These are phyloP conservation scores for Ophiocordyceps australis DNA, from an alignment of 2,329 filamentous ascomycete genomes.

Conservation along the genomic window DNA sequence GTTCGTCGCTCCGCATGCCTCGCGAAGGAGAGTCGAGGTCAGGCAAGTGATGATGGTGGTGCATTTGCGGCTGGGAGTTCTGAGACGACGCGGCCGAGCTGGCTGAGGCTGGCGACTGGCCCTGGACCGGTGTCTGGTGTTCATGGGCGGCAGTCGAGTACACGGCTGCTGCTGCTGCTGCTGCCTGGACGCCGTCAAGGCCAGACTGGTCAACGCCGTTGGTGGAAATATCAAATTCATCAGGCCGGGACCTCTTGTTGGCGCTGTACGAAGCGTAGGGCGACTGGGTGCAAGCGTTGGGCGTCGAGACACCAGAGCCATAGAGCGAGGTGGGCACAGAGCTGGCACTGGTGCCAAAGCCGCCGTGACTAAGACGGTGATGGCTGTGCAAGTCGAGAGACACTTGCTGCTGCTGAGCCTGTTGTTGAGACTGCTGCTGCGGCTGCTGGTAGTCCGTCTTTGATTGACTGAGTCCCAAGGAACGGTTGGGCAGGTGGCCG, in stretches of 20 bases:
- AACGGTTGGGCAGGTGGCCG: slow-evolving; percentile 11
- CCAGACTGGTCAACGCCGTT: slow-evolving; percentile 34
- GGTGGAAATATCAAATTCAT: slow-evolving; percentile 39
- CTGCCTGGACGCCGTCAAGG: slow-evolving; percentile 34
- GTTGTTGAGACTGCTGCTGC: slow-evolving; percentile 37
- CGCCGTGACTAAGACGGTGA: slow-evolving; percentile 31
- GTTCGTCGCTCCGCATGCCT: slow-evolving; percentile 42
- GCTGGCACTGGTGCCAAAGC: slow-evolving; percentile 29
- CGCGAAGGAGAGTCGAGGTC: slow-evolving; percentile 53
- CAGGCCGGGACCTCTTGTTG: slow-evolving; percentile 35
- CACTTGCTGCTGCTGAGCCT: no score
- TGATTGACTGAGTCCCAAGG: slow-evolving; percentile 21
- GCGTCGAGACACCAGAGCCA: slow-evolving; percentile 25
- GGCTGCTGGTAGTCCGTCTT: slow-evolving; percentile 21
- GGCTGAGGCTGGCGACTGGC: slow-evolving; percentile 1
- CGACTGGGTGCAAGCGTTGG: no score
- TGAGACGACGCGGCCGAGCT: not conserved
- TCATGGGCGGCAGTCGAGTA: no score
- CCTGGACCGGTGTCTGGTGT: slow-evolving; percentile 3
- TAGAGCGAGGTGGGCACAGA: slow-evolving; percentile 34
- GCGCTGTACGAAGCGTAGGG: slow-evolving; percentile 12
- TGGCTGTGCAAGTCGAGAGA: slow-evolving; percentile 32
- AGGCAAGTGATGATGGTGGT: slow-evolving; percentile 70
- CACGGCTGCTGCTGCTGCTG: slow-evolving; percentile 16
- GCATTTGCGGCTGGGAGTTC: slow-evolving; percentile 12